Conservation (phyloP, 106 monocot species). For the Alisma plantagoaquatica region DNA sequence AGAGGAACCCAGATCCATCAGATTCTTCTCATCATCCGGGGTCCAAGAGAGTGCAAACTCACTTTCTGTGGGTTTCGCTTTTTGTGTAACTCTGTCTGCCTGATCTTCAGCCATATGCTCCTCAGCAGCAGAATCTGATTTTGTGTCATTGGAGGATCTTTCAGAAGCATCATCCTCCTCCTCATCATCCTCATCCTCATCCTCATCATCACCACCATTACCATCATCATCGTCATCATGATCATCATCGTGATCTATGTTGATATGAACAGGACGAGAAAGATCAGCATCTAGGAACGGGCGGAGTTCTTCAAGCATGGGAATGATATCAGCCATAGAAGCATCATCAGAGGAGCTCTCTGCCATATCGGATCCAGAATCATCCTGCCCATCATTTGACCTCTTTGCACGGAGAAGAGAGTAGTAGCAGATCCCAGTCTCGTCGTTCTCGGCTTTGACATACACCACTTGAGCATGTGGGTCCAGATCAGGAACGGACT, state of each 20-base stretch:
- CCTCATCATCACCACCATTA: too few relatives aligned
- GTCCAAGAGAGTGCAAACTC: conserved; percentile 57
- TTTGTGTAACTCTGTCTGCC: conserved; percentile 31
- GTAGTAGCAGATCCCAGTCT: conserved; percentile 7
- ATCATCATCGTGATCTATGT: conserved; percentile 20
- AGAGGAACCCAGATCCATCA: conserved; percentile 27
- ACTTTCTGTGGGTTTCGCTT: conserved; percentile 32
- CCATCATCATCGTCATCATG: too few relatives aligned
- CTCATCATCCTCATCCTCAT: too few relatives aligned
- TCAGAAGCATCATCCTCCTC: conserved; percentile 26
- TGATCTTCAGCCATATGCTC: conserved; percentile 9
- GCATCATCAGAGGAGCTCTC: conserved; percentile 57
- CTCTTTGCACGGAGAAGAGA: conserved; percentile 24
- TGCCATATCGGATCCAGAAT: conserved; percentile 42
- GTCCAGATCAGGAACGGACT: too few relatives aligned
- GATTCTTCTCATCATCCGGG: conserved; percentile 81
- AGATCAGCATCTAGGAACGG: conserved; percentile 51
- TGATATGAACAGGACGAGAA: conserved; percentile 21
- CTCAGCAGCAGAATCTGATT: conserved; percentile 40
- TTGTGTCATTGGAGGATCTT: conserved; percentile 15
- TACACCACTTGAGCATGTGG: too few relatives aligned
- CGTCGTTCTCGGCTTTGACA: conserved; percentile 11
- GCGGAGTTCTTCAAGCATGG: conserved; percentile 81
- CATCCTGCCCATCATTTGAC: conserved; percentile 11
- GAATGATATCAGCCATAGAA: conserved; percentile 53